Conservation (phyloP, 2,329 filamentous ascomycete genomes). For the Biscogniauxia marginata region DNA sequence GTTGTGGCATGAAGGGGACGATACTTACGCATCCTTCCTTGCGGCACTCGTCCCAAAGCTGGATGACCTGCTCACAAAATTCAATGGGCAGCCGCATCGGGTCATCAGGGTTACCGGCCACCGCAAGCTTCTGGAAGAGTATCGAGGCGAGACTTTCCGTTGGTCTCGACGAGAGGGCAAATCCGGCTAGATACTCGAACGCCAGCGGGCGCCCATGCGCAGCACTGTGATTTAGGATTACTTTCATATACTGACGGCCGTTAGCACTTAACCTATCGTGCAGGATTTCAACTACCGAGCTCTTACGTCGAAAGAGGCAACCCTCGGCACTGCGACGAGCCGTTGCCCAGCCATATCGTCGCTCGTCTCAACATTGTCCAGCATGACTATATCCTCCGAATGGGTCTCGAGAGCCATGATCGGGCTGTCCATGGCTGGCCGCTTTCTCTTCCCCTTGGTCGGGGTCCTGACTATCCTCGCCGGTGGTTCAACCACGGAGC, state of each 20-base stretch:
- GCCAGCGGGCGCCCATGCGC: conserved; percentile 57
- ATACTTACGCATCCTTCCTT: conserved; percentile 49
- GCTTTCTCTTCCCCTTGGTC: conserved; percentile 69
- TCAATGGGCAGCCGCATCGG: conserved; percentile 59
- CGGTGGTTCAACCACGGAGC: conserved; percentile 44
- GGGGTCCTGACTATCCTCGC: conserved; percentile 47
- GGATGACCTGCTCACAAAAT: conserved; percentile 62
- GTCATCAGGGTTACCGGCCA: conserved; percentile 48
- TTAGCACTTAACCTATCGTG: conserved; percentile 21
- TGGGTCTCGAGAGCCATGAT: conserved; percentile 57
- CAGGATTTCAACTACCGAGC: background rate
- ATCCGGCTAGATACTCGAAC: conserved; percentile 66
- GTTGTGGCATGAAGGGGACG: background rate
- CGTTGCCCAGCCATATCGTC: conserved; percentile 13
- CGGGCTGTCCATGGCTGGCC: conserved; percentile 64
- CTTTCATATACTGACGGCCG: conserved; percentile 52
- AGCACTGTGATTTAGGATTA: conserved; percentile 62
- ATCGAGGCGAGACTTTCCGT: conserved; percentile 62
- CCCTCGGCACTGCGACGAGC: conserved; percentile 7
- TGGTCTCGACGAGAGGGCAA: conserved; percentile 64
- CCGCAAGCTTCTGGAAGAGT: conserved; percentile 65
- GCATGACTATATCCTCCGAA: conserved; percentile 39
- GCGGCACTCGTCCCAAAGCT: conserved; percentile 67
- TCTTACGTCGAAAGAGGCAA: conserved; percentile 46
- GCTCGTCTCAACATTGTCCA: conserved; percentile 27